A percentile compares a stretch with the other conserved stretches of the same genome.
Evolutionary conservation across 139 green algal species (phyloP).

Genomic region (Nannochloris sp.): DNA sequence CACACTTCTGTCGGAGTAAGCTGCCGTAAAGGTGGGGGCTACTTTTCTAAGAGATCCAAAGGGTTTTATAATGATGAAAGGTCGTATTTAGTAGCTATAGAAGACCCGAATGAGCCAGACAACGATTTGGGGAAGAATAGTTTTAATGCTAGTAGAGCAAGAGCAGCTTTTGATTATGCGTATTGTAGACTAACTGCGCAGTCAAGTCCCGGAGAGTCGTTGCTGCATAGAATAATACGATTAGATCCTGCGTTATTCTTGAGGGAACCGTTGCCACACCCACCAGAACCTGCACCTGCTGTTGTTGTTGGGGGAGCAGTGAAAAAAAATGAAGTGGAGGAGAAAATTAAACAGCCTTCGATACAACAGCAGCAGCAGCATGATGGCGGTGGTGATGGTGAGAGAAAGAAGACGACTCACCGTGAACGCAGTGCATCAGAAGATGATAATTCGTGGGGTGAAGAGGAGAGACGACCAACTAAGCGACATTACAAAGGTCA

Average conservation of each 20-base stretch:
- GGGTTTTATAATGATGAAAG: slow-evolving; percentile 30
- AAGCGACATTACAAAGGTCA: too few relatives aligned
- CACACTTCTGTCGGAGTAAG: slow-evolving; percentile 23
- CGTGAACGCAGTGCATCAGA: too few relatives aligned
- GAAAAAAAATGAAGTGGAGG: neutral
- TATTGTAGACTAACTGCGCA: slow-evolving; percentile 41
- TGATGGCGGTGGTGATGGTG: neutral
- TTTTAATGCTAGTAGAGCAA: slow-evolving; percentile 56
- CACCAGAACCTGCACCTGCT: too few relatives aligned
- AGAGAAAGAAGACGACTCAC: neutral
- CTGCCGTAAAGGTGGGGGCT: slow-evolving; percentile 40
- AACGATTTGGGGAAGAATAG: slow-evolving; percentile 66
- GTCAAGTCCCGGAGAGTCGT: slow-evolving; percentile 14
- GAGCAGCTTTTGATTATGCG: slow-evolving; percentile 49
- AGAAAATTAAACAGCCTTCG: neutral
- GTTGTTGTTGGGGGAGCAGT: too few relatives aligned
- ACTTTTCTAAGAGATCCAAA: slow-evolving; percentile 44
- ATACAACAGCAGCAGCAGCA: neutral
- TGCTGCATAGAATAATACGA: slow-evolving; percentile 54
- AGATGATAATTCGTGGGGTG: too few relatives aligned
- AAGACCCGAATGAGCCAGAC: slow-evolving; percentile 69
- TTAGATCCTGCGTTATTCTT: slow-evolving; percentile 40
- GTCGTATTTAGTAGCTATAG: slow-evolving; percentile 61
- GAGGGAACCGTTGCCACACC: slow-evolving; percentile 3
- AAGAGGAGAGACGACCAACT: too few relatives aligned